A percentile compares a stretch with the other conserved stretches of the same genome.
These are phyloP conservation scores for Uncinocarpus reesii DNA, from an alignment of 2,329 filamentous ascomycete species.

Conservation along the genomic window DNA sequence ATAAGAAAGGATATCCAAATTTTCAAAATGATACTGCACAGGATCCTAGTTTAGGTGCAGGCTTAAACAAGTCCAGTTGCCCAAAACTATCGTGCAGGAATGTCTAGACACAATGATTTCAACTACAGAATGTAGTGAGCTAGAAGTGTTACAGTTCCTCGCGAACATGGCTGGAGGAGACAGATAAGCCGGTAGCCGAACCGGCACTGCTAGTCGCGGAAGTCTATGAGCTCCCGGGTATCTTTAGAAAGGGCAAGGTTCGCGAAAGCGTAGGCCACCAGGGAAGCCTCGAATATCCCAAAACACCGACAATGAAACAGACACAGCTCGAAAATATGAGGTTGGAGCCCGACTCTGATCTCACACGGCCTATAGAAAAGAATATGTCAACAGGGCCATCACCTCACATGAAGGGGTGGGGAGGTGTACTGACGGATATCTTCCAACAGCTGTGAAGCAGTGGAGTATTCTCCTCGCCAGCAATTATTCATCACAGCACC, in stretches of 20 bases:
- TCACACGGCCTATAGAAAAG: constrained; percentile 6
- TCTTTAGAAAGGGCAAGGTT: constrained; percentile 3
- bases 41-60: too few relatives aligned
- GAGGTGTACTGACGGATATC: not conserved
- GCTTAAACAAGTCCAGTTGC: too few relatives aligned
- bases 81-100: too few relatives aligned
- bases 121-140: too few relatives aligned
- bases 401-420: not conserved
- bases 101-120: too few relatives aligned
- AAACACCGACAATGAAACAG: constrained; percentile 6
- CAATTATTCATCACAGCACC: constrained; percentile 10
- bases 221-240: not conserved
- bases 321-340: constrained; percentile 8
- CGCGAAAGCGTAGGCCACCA: not conserved
- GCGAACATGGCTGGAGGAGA: constrained; percentile 15
- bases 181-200: constrained; percentile 1
- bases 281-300: constrained; percentile 6
- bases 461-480: constrained; percentile 12
- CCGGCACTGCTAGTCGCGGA: constrained; percentile 3
- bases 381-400: constrained; percentile 3
- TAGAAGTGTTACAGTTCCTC: too few relatives aligned
- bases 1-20: too few relatives aligned
- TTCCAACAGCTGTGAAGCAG: constrained; percentile 4
- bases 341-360: not conserved
- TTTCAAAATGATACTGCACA: too few relatives aligned